These are phyloP conservation scores for Pisolithus albus DNA, from an alignment of 768 basidiomycete species.

Conservation along the genomic window DNA sequence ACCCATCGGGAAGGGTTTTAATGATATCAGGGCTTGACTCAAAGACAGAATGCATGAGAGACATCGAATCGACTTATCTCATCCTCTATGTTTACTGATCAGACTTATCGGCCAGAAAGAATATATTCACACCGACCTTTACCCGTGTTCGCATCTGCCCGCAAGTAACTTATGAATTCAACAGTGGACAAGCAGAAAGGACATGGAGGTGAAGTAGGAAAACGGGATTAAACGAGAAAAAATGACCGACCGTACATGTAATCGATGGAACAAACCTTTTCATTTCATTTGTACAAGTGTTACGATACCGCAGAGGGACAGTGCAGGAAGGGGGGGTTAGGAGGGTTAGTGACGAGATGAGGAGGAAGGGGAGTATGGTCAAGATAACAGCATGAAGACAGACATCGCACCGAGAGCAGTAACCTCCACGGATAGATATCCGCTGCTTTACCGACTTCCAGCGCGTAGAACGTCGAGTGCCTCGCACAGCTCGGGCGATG, in stretches of 20 bases:
- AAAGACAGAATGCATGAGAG: no score
- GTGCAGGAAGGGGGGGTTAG: no score
- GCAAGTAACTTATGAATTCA: not conserved
- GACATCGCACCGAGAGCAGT: not conserved
- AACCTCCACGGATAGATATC: not conserved
- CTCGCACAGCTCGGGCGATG: not conserved
- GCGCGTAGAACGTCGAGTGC: not conserved
- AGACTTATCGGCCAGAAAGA: not conserved
- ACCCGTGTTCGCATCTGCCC: not conserved
- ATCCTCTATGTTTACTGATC: no score
- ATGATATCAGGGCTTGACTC: no score
- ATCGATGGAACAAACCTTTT: conserved; percentile 4
- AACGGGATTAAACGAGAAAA: conserved; percentile 6
- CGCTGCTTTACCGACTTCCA: not conserved
- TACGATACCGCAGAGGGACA: conserved; percentile 6
- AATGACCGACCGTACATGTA: conserved; percentile 24
- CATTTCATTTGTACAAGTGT: conserved; percentile 15
- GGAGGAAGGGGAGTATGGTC: not conserved
- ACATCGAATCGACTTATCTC: no score
- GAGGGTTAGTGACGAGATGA: no score
- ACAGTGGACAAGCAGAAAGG: not conserved
- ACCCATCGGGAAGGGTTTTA: no score
- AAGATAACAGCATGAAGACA: not conserved
- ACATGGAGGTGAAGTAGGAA: not conserved
- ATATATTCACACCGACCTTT: conserved; percentile 10